These are phyloP conservation scores for Hypsizygus marmoreus DNA, from an alignment of 768 basidiomycete genomes.

Conservation along the genomic window DNA sequence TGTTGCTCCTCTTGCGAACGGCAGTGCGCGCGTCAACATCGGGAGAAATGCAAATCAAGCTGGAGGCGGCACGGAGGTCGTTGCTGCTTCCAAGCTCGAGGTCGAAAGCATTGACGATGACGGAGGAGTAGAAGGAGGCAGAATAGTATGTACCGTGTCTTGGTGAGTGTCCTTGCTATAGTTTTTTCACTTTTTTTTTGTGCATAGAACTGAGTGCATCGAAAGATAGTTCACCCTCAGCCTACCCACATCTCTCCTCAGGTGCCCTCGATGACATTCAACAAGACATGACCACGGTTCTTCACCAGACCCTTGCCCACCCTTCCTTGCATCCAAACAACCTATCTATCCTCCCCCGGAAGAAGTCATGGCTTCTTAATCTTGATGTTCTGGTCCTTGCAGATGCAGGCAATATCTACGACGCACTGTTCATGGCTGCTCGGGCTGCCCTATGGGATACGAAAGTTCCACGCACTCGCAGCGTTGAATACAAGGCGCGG, in stretches of 20 bases:
- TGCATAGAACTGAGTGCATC: slow-evolving; percentile 15
- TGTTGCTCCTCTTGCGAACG: slow-evolving; percentile 79
- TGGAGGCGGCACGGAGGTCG: slow-evolving; percentile 72
- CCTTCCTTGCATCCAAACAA: slow-evolving; percentile 66
- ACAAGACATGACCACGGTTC: slow-evolving; percentile 63
- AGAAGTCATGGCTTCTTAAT: slow-evolving; percentile 75
- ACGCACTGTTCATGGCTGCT: slow-evolving; percentile 78
- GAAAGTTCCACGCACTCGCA: slow-evolving; percentile 72
- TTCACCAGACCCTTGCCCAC: slow-evolving; percentile 69
- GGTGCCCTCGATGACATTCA: slow-evolving; percentile 75
- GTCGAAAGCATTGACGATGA: slow-evolving; percentile 58
- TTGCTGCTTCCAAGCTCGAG: slow-evolving; percentile 80
- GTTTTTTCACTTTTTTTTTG: not conserved
- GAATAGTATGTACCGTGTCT: slow-evolving; percentile 67
- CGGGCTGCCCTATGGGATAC: slow-evolving; percentile 82
- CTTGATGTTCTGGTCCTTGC: slow-evolving; percentile 76
- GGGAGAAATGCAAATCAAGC: slow-evolving; percentile 56
- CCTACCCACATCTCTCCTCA: slow-evolving; percentile 70
- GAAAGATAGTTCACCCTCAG: slow-evolving; percentile 73
- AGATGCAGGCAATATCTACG: slow-evolving; percentile 75
- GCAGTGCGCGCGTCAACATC: slow-evolving; percentile 76
- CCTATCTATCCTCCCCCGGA: slow-evolving; percentile 56
- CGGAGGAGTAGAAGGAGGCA: slow-evolving; percentile 56
- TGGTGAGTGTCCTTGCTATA: slow-evolving; percentile 63
- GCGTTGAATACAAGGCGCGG: slow-evolving; percentile 62